Conservation (phyloP, 2,329 filamentous ascomycete species). For the Cordyceps fumosorosea region DNA sequence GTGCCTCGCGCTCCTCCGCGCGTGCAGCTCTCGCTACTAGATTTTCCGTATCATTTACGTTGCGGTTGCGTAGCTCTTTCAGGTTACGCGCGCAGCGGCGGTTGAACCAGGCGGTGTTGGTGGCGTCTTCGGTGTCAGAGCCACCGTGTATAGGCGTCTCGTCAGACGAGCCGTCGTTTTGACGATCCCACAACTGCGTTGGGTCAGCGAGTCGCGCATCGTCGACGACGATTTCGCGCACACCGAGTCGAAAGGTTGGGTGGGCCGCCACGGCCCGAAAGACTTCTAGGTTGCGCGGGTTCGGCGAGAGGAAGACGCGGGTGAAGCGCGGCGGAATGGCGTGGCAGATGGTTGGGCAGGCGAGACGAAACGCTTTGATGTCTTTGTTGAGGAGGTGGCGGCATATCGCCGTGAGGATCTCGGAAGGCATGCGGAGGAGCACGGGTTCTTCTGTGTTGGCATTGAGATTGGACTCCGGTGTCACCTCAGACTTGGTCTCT, state of each 20-base stretch:
- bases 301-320: constrained; percentile 34
- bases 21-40: not conserved
- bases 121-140: not conserved
- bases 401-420: not conserved
- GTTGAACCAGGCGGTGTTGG: not conserved
- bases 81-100: not conserved
- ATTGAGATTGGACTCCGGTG: not conserved
- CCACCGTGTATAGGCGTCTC: not conserved
- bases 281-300: constrained; percentile 30
- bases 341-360: not conserved
- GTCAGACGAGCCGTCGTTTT: not conserved
- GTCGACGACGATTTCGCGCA: constrained; percentile 36
- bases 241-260: constrained; percentile 22
- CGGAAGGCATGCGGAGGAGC: not conserved
- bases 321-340: not conserved
- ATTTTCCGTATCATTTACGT: not conserved
- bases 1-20: not conserved
- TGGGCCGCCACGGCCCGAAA: constrained; percentile 31
- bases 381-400: not conserved
- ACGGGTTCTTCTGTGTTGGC: not conserved
- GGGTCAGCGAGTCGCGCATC: constrained; percentile 19
- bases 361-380: constrained; percentile 4
- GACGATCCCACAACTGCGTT: not conserved
- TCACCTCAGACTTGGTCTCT: not conserved
- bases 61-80: not conserved